phyloP scores from a whole-genome alignment of 75 land plant genomes.

The Sequoiadendron giganteum region DNA sequence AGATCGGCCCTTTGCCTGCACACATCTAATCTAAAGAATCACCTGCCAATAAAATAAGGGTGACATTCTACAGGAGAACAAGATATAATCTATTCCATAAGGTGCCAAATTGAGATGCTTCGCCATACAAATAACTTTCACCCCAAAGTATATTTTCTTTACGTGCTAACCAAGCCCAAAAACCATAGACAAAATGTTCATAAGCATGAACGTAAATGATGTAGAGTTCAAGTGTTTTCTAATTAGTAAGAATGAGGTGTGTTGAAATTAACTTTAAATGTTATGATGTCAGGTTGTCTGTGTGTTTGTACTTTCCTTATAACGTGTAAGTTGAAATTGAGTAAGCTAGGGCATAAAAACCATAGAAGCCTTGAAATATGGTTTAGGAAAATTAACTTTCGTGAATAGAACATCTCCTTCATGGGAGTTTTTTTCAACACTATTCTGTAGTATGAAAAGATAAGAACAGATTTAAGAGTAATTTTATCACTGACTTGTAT shows the following conservation, averaged over 20 bases:
- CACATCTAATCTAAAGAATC: background rate
- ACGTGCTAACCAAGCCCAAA: background rate
- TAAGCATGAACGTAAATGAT: background rate
- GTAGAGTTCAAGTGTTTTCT: background rate
- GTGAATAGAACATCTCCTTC: background rate
- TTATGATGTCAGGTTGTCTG: no score
- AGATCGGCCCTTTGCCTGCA: background rate
- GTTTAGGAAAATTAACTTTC: no score
- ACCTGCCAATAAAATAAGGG: background rate
- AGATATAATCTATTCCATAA: background rate
- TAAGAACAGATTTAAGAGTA: background rate
- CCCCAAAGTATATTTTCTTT: background rate
- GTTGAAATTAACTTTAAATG: background rate
- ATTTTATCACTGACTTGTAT: background rate
- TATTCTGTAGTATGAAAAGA: background rate
- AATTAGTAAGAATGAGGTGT: background rate
- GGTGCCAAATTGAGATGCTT: background rate
- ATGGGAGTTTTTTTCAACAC: background rate
- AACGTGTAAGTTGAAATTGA: background rate
- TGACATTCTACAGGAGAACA: background rate
- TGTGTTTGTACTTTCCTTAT: no score
- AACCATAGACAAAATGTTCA: background rate
- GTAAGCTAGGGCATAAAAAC: background rate
- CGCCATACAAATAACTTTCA: background rate
- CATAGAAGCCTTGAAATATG: background rate